Percentiles rank a stretch among this genome's conserved stretches.
These are phyloP conservation scores for Backusella sp. DNA, from an alignment of 192 early-diverging fungal species.

Conservation along the genomic window DNA sequence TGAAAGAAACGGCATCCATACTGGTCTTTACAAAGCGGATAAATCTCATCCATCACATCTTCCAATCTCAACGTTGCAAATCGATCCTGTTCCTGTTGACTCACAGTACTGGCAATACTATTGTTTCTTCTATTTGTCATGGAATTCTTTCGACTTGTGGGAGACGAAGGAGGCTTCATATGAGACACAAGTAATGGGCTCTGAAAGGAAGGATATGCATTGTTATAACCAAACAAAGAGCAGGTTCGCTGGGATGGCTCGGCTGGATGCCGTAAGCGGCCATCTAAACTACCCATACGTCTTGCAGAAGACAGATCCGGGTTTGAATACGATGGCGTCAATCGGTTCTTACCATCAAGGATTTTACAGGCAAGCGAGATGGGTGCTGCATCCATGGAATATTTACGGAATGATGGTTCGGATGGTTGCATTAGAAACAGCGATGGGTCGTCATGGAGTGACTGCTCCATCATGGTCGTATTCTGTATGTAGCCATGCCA, in stretches of 20 bases:
- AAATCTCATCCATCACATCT: slow-evolving; percentile 70
- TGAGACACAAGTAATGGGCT: slow-evolving; percentile 10
- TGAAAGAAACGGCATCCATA: slow-evolving; percentile 86
- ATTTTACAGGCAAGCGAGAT: background rate
- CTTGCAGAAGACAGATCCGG: slow-evolving; percentile 15
- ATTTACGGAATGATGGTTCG: slow-evolving; percentile 1
- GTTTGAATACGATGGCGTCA: slow-evolving; percentile 16
- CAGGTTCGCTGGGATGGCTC: background rate
- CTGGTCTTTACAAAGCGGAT: slow-evolving; percentile 83
- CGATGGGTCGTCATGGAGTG: background rate
- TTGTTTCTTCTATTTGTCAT: slow-evolving; percentile 19
- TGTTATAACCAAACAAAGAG: background rate
- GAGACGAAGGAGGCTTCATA: background rate
- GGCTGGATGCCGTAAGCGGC: background rate
- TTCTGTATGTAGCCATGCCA: slow-evolving; percentile 16
- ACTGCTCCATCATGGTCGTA: background rate
- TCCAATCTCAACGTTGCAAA: slow-evolving; percentile 69
- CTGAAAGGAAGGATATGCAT: background rate
- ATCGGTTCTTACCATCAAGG: background rate
- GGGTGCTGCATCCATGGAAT: background rate
- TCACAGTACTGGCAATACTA: background rate
- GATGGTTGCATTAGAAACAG: slow-evolving; percentile 27
- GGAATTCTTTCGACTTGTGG: slow-evolving; percentile 5
- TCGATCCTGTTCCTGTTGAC: slow-evolving; percentile 40
- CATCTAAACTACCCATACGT: slow-evolving; percentile 9